These are phyloP conservation scores for Leccinum pellstonianum DNA, from an alignment of 768 basidiomycete species.

Conservation along the genomic window DNA sequence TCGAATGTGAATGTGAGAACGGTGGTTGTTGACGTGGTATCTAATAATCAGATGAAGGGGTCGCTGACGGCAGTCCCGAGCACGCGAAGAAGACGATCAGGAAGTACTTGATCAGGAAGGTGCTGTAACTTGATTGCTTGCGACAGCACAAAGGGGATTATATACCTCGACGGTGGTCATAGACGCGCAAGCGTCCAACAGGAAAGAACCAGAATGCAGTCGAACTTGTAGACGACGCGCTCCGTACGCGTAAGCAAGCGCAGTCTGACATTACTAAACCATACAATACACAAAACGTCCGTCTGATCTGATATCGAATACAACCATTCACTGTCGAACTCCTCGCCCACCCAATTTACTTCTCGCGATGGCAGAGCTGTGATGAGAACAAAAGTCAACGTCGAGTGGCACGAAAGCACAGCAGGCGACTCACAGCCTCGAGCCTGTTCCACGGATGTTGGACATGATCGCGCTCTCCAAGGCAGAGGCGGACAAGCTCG, in stretches of 20 bases:
- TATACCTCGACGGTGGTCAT: slow-evolving; percentile 8
- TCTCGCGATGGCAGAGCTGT: slow-evolving; percentile 37
- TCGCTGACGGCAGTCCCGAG: neutral
- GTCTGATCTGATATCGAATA: neutral
- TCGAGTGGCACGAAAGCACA: neutral
- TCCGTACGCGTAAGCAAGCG: slow-evolving; percentile 18
- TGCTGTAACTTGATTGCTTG: slow-evolving; percentile 9
- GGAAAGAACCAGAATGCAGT: slow-evolving; percentile 25
- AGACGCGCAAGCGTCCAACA: slow-evolving; percentile 18
- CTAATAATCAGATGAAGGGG: slow-evolving; percentile 6
- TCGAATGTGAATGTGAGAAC: slow-evolving; percentile 1
- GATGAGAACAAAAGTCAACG: slow-evolving; percentile 1
- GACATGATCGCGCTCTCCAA: slow-evolving; percentile 79
- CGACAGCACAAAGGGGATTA: slow-evolving; percentile 4
- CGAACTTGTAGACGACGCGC: slow-evolving; percentile 22
- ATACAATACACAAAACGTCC: neutral
- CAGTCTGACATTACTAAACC: slow-evolving; percentile 9
- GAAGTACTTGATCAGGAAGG: slow-evolving; percentile 28
- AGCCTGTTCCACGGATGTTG: slow-evolving; percentile 64
- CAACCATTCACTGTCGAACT: slow-evolving; percentile 24
- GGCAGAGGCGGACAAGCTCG: slow-evolving; percentile 74
- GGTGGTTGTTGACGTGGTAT: neutral
- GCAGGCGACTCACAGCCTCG: slow-evolving; percentile 59
- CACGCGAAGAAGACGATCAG: slow-evolving; percentile 3
- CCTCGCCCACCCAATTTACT: slow-evolving; percentile 32